Conservation (phyloP, 75 land plant genomes). For the Chamaecyparis obtusa region DNA sequence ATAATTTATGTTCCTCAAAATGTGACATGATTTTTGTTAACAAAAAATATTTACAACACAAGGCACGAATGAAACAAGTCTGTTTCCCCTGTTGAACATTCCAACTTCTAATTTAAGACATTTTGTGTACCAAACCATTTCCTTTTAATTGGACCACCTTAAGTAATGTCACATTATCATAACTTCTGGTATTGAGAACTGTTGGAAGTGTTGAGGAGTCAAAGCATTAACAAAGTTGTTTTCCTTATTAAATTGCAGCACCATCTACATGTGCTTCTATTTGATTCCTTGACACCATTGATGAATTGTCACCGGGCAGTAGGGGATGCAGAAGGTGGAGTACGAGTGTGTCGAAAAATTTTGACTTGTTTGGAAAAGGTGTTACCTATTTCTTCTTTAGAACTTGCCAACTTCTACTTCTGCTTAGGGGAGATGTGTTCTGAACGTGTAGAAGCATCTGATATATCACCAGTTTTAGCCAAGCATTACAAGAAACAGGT, state of each 20-base stretch:
- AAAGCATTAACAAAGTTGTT: not conserved
- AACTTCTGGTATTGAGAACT: not conserved
- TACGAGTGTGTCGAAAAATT: constrained; percentile 33
- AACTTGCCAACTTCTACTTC: constrained; percentile 45
- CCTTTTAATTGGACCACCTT: no score
- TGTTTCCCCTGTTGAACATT: no score
- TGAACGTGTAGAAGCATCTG: constrained; percentile 23
- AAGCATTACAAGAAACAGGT: constrained; percentile 40
- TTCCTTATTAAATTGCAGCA: constrained; percentile 23
- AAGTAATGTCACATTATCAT: not conserved
- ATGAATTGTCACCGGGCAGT: constrained; percentile 52
- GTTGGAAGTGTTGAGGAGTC: not conserved
- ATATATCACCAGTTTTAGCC: constrained; percentile 24
- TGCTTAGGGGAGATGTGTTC: constrained; percentile 48
- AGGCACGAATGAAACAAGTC: no score
- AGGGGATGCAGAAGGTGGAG: constrained; percentile 45
- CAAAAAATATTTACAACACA: no score
- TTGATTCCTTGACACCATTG: constrained; percentile 47
- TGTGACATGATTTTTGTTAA: no score
- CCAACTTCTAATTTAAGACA: no score
- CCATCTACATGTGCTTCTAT: constrained; percentile 39
- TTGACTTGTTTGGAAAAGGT: constrained; percentile 39
- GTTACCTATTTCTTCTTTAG: constrained; percentile 30
- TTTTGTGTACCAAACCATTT: no score
- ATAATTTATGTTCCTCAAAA: no score